phyloP scores from a whole-genome alignment of 441 rosid genomes.

The Populus hybrid region DNA sequence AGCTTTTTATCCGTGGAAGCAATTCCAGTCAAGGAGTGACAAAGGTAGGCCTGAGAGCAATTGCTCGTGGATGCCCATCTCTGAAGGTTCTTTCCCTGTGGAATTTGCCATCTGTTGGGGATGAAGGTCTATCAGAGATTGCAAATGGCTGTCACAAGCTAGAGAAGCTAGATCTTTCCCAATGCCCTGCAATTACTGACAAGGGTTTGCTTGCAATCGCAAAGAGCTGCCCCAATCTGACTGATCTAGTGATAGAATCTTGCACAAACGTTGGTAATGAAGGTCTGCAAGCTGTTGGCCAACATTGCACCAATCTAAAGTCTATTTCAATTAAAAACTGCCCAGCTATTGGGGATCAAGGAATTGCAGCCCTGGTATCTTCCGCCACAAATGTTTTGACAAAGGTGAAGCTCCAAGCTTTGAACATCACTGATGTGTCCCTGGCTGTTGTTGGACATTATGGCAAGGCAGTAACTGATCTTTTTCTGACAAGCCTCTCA shows the following conservation, averaged over 20 bases:
- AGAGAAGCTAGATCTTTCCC: constrained; percentile 76
- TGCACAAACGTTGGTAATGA: constrained; percentile 78
- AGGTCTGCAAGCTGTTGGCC: constrained; percentile 67
- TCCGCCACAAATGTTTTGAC: constrained; percentile 44
- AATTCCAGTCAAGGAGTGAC: constrained; percentile 54
- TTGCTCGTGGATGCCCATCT: constrained; percentile 75
- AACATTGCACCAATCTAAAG: constrained; percentile 54
- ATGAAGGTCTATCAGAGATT: constrained; percentile 59
- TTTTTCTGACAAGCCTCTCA: constrained; percentile 55
- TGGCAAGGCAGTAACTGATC: constrained; percentile 63
- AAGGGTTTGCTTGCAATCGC: constrained; percentile 75
- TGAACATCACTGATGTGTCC: constrained; percentile 79
- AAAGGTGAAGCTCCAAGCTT: constrained; percentile 72
- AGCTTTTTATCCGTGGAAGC: constrained; percentile 62
- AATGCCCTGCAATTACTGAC: constrained; percentile 62
- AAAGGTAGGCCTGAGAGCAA: constrained; percentile 55
- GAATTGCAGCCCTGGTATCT: constrained; percentile 58
- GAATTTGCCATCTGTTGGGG: constrained; percentile 56
- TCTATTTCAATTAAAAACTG: constrained; percentile 74
- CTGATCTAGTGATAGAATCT: constrained; percentile 64
- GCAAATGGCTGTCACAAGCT: constrained; percentile 64
- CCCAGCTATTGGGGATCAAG: constrained; percentile 82
- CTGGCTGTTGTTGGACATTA: constrained; percentile 90
- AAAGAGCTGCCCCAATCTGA: constrained; percentile 61
- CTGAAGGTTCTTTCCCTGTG: constrained; percentile 70